Base-by-base conservation (phyloP, 331 rosid genomes). In the Telfairia occidentalis region DNA sequence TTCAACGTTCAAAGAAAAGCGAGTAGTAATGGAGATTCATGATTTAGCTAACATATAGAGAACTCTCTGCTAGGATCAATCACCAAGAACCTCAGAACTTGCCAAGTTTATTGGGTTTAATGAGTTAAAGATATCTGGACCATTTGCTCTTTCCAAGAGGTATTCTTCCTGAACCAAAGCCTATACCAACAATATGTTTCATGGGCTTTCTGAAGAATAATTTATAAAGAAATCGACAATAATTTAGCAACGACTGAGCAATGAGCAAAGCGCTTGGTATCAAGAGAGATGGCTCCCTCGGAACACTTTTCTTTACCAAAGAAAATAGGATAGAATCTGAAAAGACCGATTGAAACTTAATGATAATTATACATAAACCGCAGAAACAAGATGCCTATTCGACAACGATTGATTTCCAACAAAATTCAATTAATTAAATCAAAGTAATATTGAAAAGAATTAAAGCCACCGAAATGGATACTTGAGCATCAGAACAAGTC, bases 301-400 rank as follows among this genome's bases (percentile, higher is more conserved):
- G 52, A 23, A 67, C 72, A 65, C 50, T 40, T 66, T 0, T 66
- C 53, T 40, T 67, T 53, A 67, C 50, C 73, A 66, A 40, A 66
- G 52, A 66, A 66, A 66, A 40, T 40, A 21, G 2, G 28, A 21
- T 40, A 12, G 73, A 42, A 21, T 66, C 53, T 40, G 73, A 66
- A 24, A 40, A 21, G 35, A 66, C 35, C 21, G 24, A 21, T 40
- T 23, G 9, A 15, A 13, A 48, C 52, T 42, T 5, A 12, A 66
- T 64, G 71, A 35, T 37, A 64, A 34, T 35, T n/a, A 37, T 10
- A 19, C 19, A 37, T 9, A 9, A 8, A 5, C 30, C 30, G 10
- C 16, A 42, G 35, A 42, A 67, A 23, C 21, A 37, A 37, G 52
- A 66, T 66, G 21, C 73, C 53, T 21, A 11, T 13, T 21, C 52